These are phyloP conservation scores for Gloeostereum incarnatum DNA, from an alignment of 768 basidiomycete genomes.

Conservation along the genomic window DNA sequence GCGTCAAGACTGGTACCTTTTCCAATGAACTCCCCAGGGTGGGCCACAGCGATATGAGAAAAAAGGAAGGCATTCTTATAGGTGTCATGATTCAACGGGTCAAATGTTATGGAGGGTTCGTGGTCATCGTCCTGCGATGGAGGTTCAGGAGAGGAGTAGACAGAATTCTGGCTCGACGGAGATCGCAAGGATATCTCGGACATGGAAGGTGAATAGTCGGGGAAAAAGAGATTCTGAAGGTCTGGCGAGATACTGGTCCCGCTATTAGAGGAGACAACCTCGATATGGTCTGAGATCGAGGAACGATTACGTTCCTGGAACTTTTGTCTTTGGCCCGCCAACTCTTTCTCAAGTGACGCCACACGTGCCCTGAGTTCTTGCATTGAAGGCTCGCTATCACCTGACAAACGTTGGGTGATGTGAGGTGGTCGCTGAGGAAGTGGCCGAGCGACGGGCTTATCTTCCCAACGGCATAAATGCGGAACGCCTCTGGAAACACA, in stretches of 20 bases:
- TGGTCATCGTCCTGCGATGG: slow-evolving; percentile 10
- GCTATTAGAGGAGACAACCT: too few species aligned
- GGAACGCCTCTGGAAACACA: slow-evolving; percentile 28
- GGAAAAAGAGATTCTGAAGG: slow-evolving; percentile 8
- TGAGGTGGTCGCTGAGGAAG: slow-evolving; percentile 27
- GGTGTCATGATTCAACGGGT: slow-evolving; percentile 20
- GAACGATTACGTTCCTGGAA: too few species aligned
- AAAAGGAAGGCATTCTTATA: slow-evolving; percentile 30
- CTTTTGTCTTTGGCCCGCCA: slow-evolving; percentile 9
- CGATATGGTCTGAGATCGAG: too few species aligned
- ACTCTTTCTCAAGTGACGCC: slow-evolving; percentile 17
- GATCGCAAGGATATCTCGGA: too few species aligned
- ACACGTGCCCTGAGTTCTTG: slow-evolving; percentile 17
- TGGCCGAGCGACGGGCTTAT: slow-evolving; percentile 31
- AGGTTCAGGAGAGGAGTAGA: slow-evolving; percentile 12
- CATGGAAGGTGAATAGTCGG: too few species aligned
- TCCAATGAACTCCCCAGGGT: slow-evolving; percentile 41
- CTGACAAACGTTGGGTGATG: slow-evolving; percentile 9
- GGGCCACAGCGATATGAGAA: slow-evolving; percentile 33
- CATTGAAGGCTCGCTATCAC: slow-evolving; percentile 7
- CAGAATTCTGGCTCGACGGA: slow-evolving; percentile 10
- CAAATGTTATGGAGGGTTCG: slow-evolving; percentile 6
- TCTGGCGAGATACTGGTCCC: too few species aligned
- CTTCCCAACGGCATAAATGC: slow-evolving; percentile 38
- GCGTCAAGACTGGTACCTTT: slow-evolving; percentile 37